These are phyloP conservation scores for Juglanconis sp. DNA, from an alignment of 2,329 filamentous ascomycete species.

Conservation along the genomic window DNA sequence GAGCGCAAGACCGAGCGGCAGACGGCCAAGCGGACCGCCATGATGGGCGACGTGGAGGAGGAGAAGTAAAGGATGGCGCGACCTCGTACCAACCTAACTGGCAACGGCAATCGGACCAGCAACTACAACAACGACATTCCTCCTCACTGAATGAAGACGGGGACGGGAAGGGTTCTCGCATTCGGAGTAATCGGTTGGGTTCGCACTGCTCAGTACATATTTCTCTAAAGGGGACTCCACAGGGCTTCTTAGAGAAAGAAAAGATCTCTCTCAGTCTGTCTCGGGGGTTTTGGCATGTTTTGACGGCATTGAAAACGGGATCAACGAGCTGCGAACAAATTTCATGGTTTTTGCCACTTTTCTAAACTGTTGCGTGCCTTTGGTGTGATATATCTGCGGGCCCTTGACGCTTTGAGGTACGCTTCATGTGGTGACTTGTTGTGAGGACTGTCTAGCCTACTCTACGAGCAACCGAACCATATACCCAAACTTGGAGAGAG, in stretches of 20 bases:
- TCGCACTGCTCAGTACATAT: slow-evolving; percentile 31
- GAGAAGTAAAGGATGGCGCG: slow-evolving; percentile 31
- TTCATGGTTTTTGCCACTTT: slow-evolving; percentile 17
- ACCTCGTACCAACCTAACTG: background rate
- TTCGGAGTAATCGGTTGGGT: slow-evolving; percentile 60
- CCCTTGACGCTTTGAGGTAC: too few species aligned
- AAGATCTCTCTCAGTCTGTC: slow-evolving; percentile 16
- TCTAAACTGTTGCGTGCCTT: slow-evolving; percentile 24
- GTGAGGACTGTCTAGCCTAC: background rate
- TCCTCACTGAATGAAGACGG: slow-evolving; percentile 45
- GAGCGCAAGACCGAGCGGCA: slow-evolving; percentile 96
- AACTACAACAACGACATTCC: slow-evolving; percentile 35
- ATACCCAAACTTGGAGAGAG: too few species aligned
- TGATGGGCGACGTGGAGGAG: slow-evolving; percentile 69
- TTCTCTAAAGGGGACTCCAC: slow-evolving; percentile 20
- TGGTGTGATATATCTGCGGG: slow-evolving; percentile 40
- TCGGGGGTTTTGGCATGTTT: slow-evolving; percentile 20
- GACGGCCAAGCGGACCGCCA: slow-evolving; percentile 82
- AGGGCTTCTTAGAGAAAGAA: slow-evolving; percentile 12
- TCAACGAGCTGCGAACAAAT: slow-evolving; percentile 21
- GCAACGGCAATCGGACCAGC: slow-evolving; percentile 37
- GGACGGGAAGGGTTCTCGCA: slow-evolving; percentile 43
- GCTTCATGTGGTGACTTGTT: background rate
- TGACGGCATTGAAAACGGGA: slow-evolving; percentile 22
- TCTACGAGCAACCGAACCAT: too few species aligned